Evolutionary conservation across 495 filamentous ascomycete genomes (phyloP).

Genomic region (Aspergillus cristatus): DNA sequence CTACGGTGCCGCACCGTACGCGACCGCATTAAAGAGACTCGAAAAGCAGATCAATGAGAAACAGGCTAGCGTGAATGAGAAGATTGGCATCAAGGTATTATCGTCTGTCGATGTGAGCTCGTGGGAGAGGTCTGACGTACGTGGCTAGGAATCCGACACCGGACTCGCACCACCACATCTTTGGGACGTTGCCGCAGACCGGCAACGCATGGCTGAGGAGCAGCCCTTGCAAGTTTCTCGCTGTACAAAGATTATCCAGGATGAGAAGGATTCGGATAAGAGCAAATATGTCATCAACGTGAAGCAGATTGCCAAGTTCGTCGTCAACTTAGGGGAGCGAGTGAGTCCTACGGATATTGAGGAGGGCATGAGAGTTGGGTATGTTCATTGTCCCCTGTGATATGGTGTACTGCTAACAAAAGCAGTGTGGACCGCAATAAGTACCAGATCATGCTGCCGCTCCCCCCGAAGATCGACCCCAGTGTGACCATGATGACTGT

Average conservation of each 20-base stretch:
- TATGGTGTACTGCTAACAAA: neutral
- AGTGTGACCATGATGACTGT: constrained; percentile 99
- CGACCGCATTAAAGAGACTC: constrained; percentile 81
- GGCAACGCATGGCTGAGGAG: constrained; percentile 96
- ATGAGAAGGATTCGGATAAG: constrained; percentile 94
- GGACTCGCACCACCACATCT: constrained; percentile 95
- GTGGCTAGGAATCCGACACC: constrained; percentile 83
- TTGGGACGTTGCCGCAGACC: constrained; percentile 96
- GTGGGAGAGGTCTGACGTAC: constrained; percentile 16
- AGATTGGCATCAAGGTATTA: constrained; percentile 71
- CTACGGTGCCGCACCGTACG: constrained; percentile 95
- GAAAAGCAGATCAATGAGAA: constrained; percentile 98
- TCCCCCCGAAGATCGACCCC: constrained; percentile 98
- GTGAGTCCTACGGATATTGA: constrained; percentile 98
- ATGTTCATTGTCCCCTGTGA: constrained; percentile 16
- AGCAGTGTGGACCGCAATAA: constrained; percentile 89
- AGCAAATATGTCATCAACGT: constrained; percentile 99
- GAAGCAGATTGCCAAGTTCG: constrained; percentile 99
- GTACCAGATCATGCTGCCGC: constrained; percentile 93
- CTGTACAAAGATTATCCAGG: constrained; percentile 97
- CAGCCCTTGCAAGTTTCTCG: constrained; percentile 95
- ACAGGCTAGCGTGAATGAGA: constrained; percentile 93
- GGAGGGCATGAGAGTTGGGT: constrained; percentile 95
- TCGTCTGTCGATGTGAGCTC: constrained; percentile 1
- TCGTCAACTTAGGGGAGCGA: constrained; percentile 94